These are phyloP conservation scores for Nematocida displodere DNA, from an alignment of 371 early-diverging fungal species.

Conservation along the genomic window DNA sequence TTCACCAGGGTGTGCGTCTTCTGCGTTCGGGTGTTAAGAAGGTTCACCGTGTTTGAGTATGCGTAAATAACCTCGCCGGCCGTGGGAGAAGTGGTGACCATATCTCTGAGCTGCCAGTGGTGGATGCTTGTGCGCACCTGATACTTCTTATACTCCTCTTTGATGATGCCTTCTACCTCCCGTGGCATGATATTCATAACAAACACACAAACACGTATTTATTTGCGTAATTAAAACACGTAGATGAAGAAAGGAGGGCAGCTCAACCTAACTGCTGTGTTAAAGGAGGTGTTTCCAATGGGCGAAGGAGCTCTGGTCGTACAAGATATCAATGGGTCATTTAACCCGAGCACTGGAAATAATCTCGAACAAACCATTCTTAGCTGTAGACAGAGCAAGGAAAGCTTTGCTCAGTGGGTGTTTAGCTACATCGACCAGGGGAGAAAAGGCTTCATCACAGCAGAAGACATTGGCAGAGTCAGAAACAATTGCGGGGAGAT, in stretches of 20 bases:
- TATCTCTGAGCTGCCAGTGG: slow-evolving; percentile 81
- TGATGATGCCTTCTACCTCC: slow-evolving; percentile 44
- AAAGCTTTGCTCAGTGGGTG: slow-evolving; percentile 36
- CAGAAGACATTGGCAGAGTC: neutral
- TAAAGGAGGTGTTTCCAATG: slow-evolving; percentile 25
- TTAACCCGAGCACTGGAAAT: neutral
- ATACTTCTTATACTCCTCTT: slow-evolving; percentile 41
- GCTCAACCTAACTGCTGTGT: neutral
- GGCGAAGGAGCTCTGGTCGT: neutral
- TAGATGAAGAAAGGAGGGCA: neutral
- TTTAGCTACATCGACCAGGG: neutral
- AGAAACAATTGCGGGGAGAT: neutral
- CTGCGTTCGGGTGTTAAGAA: slow-evolving; percentile 45
- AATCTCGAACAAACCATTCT: neutral
- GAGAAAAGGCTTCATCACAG: neutral
- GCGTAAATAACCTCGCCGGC: slow-evolving; percentile 50
- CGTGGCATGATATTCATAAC: slow-evolving; percentile 23
- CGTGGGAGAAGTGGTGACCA: slow-evolving; percentile 62
- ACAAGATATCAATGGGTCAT: neutral
- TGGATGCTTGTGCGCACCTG: slow-evolving; percentile 56
- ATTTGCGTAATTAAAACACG: slow-evolving; percentile 17
- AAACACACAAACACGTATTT: neutral
- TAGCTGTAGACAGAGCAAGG: slow-evolving; percentile 20
- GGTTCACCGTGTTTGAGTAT: slow-evolving; percentile 39
- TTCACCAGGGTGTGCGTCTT: slow-evolving; percentile 35